Conservation (phyloP, 768 basidiomycete species). For the Russula sp. region DNA sequence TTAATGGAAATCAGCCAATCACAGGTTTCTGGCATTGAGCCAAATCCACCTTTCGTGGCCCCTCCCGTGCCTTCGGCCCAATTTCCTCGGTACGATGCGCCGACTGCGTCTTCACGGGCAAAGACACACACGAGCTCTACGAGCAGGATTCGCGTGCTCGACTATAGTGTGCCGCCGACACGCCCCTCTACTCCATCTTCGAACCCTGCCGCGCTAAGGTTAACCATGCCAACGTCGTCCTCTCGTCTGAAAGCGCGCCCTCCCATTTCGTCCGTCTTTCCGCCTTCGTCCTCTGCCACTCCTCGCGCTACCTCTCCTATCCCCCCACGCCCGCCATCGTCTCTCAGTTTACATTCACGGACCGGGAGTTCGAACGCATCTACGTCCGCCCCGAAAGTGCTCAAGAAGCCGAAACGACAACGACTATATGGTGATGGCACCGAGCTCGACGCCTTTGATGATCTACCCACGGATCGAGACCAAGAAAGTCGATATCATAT, state of each 20-base stretch:
- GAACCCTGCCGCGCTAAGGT: constrained; percentile 65
- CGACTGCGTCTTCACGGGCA: constrained; percentile 76
- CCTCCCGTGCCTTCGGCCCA: constrained; percentile 34
- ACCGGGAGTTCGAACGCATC: constrained; percentile 33
- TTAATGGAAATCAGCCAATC: constrained; percentile 54
- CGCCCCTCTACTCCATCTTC: constrained; percentile 75
- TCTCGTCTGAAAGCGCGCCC: constrained; percentile 68
- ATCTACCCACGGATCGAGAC: constrained; percentile 79
- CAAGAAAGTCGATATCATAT: constrained; percentile 70
- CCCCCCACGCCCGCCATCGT: constrained; percentile 50
- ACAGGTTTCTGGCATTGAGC: constrained; percentile 50
- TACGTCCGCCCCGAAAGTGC: constrained; percentile 52
- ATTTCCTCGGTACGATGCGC: constrained; percentile 57
- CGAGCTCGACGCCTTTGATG: constrained; percentile 82
- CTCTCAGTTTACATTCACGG: constrained; percentile 36
- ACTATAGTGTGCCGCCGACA: constrained; percentile 66
- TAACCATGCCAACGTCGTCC: constrained; percentile 80
- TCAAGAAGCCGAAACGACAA: constrained; percentile 71
- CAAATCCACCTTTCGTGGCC: constrained; percentile 24
- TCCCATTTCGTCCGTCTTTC: constrained; percentile 70
- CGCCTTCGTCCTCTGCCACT: constrained; percentile 33
- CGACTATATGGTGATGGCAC: constrained; percentile 81
- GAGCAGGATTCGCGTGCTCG: constrained; percentile 48
- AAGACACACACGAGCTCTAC: constrained; percentile 62
- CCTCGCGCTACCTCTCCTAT: constrained; percentile 52